Evolutionary conservation across 2,329 filamentous ascomycete species (phyloP).

Genomic region (Trichoderma hamatum): DNA sequence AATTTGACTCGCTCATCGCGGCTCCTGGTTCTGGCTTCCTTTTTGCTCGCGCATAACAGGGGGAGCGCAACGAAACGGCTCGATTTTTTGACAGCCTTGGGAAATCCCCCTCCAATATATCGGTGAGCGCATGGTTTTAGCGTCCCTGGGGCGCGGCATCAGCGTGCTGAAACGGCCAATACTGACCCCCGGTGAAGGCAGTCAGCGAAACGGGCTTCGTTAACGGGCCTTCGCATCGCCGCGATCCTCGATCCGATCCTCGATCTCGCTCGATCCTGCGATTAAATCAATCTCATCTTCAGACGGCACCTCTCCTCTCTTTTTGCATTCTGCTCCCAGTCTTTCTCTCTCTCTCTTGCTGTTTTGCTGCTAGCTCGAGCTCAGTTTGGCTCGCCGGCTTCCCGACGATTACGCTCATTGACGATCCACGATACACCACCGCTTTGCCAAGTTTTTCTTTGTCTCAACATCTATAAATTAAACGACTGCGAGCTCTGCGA

Average conservation of each 20-base stretch:
- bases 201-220: constrained; percentile 12
- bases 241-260: constrained; percentile 10
- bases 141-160: background rate
- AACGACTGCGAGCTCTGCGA: constrained; percentile 14
- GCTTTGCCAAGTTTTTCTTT: constrained; percentile 10
- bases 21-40: constrained; percentile 7
- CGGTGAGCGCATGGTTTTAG: constrained; percentile 24
- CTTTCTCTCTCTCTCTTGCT: constrained; percentile 20
- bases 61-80: constrained; percentile 3
- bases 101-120: constrained; percentile 10
- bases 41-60: background rate
- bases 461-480: constrained; percentile 3
- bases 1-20: constrained; percentile 22
- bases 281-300: background rate
- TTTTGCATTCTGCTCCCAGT: background rate
- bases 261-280: background rate
- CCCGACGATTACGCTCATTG: constrained; percentile 25
- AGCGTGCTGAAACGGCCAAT: constrained; percentile 10
- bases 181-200: constrained; percentile 14
- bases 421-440: constrained; percentile 19
- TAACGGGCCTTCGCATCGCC: constrained; percentile 1
- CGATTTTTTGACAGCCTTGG: background rate
- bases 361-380: constrained; percentile 17
- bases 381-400: constrained; percentile 19
- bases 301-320: background rate